Evolutionary conservation across 23 red algal species (phyloP).

Genomic region (Agarophyton chilense): DNA sequence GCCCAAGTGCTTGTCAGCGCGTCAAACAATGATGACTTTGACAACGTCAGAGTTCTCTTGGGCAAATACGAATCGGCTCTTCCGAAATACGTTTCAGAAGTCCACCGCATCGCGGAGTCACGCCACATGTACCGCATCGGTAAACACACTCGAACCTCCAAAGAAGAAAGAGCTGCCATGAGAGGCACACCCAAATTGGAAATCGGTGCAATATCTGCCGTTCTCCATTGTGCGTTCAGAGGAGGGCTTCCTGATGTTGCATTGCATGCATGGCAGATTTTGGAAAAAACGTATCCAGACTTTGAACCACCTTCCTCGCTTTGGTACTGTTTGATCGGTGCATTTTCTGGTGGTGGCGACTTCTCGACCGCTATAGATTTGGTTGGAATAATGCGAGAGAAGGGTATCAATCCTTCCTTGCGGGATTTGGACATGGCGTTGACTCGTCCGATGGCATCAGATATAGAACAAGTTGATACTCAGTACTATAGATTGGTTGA

Average conservation of each 20-base stretch:
- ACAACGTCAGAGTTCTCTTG: conserved; percentile 26
- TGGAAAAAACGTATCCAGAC: conserved; percentile 50
- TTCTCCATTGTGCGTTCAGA: conserved; percentile 57
- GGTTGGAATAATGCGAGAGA: conserved; percentile 56
- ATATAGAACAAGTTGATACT: conserved; percentile 43
- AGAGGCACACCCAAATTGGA: conserved; percentile 49
- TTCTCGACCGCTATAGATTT: conserved; percentile 54
- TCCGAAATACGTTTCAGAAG: conserved; percentile 31
- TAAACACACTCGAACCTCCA: conserved; percentile 10
- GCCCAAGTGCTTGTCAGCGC: conserved; percentile 60
- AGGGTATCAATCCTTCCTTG: conserved; percentile 17
- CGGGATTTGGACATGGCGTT: conserved; percentile 61
- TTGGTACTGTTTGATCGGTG: conserved; percentile 68
- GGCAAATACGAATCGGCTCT: conserved; percentile 29
- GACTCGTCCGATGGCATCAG: conserved; percentile 35
- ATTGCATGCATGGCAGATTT: not conserved
- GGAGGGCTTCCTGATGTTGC: conserved; percentile 43
- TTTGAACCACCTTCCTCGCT: conserved; percentile 19
- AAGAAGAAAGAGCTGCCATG: conserved; percentile 25
- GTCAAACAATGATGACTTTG: conserved; percentile 51
- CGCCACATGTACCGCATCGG: conserved; percentile 28
- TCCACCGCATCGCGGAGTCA: conserved; percentile 58
- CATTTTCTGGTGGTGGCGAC: conserved; percentile 39
- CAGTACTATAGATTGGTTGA: conserved; percentile 58
- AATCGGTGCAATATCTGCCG: conserved; percentile 49